Evolutionary conservation across 495 filamentous ascomycete species (phyloP), one percentile per base, ranked within the genome.

Genomic region (Physcia stellaris): DNA sequence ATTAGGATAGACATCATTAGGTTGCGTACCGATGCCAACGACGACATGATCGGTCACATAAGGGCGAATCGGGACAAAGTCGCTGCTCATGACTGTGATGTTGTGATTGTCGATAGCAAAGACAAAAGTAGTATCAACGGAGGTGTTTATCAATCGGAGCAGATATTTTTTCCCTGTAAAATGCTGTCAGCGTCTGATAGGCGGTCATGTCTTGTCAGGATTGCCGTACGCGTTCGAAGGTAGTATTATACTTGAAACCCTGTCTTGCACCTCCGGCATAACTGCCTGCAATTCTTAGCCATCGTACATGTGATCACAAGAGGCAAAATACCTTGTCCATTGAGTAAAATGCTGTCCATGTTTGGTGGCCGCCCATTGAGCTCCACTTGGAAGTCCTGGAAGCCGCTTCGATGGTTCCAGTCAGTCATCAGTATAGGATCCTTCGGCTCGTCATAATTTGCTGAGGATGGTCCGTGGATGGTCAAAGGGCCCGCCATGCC

Each of bases 11-110:
- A 16, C 4, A 7, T 6, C 13, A 9, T n/a, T n/a, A n/a, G n/a
- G n/a, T 15, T 22, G 43, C 57, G 17, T 40, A 61, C 62, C 79
- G 52, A 83, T 83, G 24, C 55, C 72, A 39, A 86, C 62, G 24
- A 60, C 46, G n/a, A 81, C 39, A 28, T 59, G 55, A 29, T 37
- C 36, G 0, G 63, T 65, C 0, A 37, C 53, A 39, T 60, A 74
- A 2, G 62, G 58, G 32, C 49, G 21, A 15, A 66, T 61, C 0
- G 67, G 61, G 0, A 68, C 65, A 27, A 68, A 62, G 33, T 70
- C 69, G 16, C 41, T 58, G 4, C 57, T 55, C 32, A 72, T 67
- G 6, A 73, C 62, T 2, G 56, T 59, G 13, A 73, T 22, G 0
- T 40, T 54, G 39, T 71, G 67, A 12, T 58, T 56, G 42, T 72